Base-by-base conservation (phyloP, 2,329 filamentous ascomycete species). In the Sclerotinia glacialis region DNA sequence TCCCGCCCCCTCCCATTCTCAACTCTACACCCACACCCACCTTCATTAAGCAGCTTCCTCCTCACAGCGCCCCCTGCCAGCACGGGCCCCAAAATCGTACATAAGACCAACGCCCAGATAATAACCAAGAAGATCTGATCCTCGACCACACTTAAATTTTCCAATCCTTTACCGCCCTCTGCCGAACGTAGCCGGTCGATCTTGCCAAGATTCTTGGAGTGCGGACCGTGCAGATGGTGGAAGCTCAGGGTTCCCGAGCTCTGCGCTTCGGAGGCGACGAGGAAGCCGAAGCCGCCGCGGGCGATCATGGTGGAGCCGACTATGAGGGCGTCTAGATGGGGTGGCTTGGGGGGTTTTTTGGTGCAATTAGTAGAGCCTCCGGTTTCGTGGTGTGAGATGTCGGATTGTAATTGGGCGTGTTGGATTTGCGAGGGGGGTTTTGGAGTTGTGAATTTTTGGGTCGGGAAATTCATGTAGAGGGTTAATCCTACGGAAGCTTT, bases 281-380 rank as follows among this genome's bases (percentile, higher is more conserved):
- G 76, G 69, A 92, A 92, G 0, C 90, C 90, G 47, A 94, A 91
- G 74, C 95, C 91, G 0, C 91, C 90, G 21, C 90, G 82, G 0
- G 91, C 86, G 0, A 89, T 84, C 90, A 94, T 94, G 2, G 85
- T 86, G 14, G 69, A 68, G 6, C 71, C 69, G 14, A 73, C 56
- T 23, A 68, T 70, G 56, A 70, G 42, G 3, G 60, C 67, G 53
- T 61, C 55, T 18, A 64, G 53, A 50, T 70, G 73, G 37, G 69
- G 70, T 12, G 71, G 69, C 18, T 14, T 52, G 9, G 37, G 16
- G 1, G 12, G 14, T 5, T 14, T 12, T n/a, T 44, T 21, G 1
- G 14, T 40, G 37, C 37, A 2, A 3, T 9, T 37, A 40, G 12
- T 40, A 4, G 37, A 14, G 37, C 3, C 14, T 14, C 3, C 37